phyloP scores from a whole-genome alignment of 208 protist species.

The Porcisia deanei region DNA sequence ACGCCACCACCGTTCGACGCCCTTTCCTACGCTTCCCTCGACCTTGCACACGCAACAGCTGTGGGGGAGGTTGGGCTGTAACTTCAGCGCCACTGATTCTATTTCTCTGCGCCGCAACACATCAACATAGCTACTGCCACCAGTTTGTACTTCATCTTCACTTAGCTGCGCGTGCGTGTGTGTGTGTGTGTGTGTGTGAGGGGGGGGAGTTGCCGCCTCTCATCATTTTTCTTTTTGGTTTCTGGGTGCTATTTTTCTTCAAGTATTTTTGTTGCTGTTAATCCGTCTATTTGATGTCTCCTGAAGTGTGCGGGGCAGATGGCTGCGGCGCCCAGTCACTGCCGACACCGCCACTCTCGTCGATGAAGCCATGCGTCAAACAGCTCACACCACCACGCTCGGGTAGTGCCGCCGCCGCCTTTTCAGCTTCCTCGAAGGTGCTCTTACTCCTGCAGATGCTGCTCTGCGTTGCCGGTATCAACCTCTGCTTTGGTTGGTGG shows the following conservation, averaged over 20 bases:
- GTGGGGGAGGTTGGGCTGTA: background rate
- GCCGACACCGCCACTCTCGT: background rate
- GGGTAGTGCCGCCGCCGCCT: background rate
- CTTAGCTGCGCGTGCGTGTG: background rate
- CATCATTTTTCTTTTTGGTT: too few relatives aligned
- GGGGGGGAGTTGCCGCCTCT: background rate
- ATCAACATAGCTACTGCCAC: background rate
- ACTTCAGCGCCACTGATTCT: background rate
- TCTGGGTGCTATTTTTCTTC: background rate
- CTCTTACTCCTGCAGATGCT: constrained; percentile 54
- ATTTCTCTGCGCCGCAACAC: background rate
- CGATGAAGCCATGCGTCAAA: background rate
- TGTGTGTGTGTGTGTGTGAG: background rate
- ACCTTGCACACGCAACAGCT: background rate
- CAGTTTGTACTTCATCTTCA: background rate
- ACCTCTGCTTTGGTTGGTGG: constrained; percentile 83
- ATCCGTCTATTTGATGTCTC: background rate
- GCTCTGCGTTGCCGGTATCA: constrained; percentile 71
- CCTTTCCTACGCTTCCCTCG: background rate
- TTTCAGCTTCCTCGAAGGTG: constrained; percentile 7
- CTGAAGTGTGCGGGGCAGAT: background rate
- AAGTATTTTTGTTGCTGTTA: background rate
- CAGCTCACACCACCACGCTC: background rate
- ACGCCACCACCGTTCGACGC: background rate
- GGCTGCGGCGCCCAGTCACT: background rate